Evolutionary conservation across 192 early-diverging fungal species (phyloP), one percentile per base, ranked within the genome.

Genomic region (Haplosporangium gracile): DNA sequence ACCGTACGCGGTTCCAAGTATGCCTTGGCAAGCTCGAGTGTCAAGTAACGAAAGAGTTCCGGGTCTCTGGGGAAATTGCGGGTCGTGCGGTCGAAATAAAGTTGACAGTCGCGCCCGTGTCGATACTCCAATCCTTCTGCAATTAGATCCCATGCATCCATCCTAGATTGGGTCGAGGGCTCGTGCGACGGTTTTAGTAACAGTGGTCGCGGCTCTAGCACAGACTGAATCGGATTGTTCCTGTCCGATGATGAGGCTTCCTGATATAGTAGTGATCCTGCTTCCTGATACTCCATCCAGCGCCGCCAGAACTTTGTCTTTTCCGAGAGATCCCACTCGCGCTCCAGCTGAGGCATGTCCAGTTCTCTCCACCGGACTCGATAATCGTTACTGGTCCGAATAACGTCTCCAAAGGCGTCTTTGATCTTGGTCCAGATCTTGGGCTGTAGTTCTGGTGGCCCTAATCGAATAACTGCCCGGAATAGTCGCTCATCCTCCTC

Each of bases 91-190:
- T 80, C 57, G 68, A 86, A 86, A 36, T 81, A 86, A 5, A 70
- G 16, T 51, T 86, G 70, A 34, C 84, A 86, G 51, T 86, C 84
- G 1, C 78, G 60, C 2, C 75, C 79, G 63, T 86, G 84, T 74
- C 84, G 63, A 53, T 81, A 86, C 43, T 80, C 79, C 38, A 86
- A 68, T 29, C 84, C 84, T 40, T 86, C 84, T n/a, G 84, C 84
- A 34, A 86, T 86, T 13, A 57, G 8, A 36, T 86, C 79, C 84
- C 84, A 86, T 70, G 80, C 73, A 2, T 65, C 60, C 60, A 65
- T 65, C 26, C 60, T 65, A 13, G 60, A 65, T 39, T 18, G 24
- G 0, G 18, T 24, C 20, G 70, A 18, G 8, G 32, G 22, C n/a
- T 71, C 70, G 2, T 40, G 70, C 36, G 38, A 71, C 18, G 34